These are phyloP conservation scores for Glycine soja DNA, from an alignment of 306 rosid genomes.

Conservation along the genomic window DNA sequence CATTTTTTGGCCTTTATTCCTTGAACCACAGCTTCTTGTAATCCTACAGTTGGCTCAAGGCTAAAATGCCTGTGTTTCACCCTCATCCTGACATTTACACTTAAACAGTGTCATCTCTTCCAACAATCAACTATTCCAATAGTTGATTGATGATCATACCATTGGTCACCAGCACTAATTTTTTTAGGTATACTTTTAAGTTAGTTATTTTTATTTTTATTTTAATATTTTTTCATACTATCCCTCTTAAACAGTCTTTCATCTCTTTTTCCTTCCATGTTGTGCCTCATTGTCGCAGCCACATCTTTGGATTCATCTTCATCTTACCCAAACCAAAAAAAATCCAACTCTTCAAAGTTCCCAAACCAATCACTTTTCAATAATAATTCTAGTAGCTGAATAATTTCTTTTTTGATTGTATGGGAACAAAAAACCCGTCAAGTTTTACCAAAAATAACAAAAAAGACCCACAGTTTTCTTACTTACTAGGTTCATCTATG, in stretches of 20 bases:
- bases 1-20: neutral
- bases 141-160: too few species aligned
- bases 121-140: neutral
- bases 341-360: too few species aligned
- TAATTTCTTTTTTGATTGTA: constrained; percentile 24
- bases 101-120: neutral
- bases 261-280: too few species aligned
- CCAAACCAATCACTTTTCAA: too few species aligned
- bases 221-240: too few species aligned
- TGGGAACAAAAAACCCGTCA: constrained; percentile 11
- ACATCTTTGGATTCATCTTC: too few species aligned
- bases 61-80: neutral
- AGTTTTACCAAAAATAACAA: constrained; percentile 36
- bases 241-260: too few species aligned
- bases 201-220: too few species aligned
- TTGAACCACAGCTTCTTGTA: neutral
- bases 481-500: constrained; percentile 39
- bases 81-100: neutral
- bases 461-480: neutral
- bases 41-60: neutral
- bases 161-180: too few species aligned
- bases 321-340: too few species aligned
- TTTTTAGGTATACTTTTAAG: too few species aligned
- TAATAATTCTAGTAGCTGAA: neutral
- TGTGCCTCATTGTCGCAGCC: too few species aligned